These are phyloP conservation scores for Suillus subluteus DNA, from an alignment of 768 basidiomycete species.

Conservation along the genomic window DNA sequence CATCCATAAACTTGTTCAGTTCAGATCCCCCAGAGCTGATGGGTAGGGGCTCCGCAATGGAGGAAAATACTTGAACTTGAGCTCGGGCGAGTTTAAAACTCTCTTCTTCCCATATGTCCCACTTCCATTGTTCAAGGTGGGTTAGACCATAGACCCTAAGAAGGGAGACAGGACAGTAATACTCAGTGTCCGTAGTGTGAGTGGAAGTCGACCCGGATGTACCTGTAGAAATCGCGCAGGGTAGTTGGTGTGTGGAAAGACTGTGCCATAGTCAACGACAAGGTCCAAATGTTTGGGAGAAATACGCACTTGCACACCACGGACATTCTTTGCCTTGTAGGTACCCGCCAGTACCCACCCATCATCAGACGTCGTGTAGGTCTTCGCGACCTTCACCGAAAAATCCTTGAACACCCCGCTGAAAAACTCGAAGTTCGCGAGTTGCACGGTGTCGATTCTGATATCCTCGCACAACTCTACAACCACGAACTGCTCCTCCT, in stretches of 20 bases:
- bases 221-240: slow-evolving; percentile 86
- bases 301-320: slow-evolving; percentile 82
- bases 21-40: neutral
- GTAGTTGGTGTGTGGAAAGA: slow-evolving; percentile 80
- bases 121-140: slow-evolving; percentile 95
- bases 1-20: slow-evolving; percentile 9
- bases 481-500: slow-evolving; percentile 71
- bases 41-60: slow-evolving; percentile 1
- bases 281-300: slow-evolving; percentile 5
- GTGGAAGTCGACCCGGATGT: slow-evolving; percentile 91
- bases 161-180: slow-evolving; percentile 93
- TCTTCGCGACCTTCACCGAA: slow-evolving; percentile 84
- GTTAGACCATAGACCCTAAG: slow-evolving; percentile 94
- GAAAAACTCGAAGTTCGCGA: slow-evolving; percentile 98
- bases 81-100: slow-evolving; percentile 46
- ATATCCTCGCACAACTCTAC: slow-evolving; percentile 99
- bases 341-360: slow-evolving; percentile 78
- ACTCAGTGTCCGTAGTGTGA: slow-evolving; percentile 94
- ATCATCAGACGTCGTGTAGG: slow-evolving; percentile 60
- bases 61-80: neutral
- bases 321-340: slow-evolving; percentile 84
- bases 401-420: slow-evolving; percentile 95
- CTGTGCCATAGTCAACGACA: slow-evolving; percentile 34
- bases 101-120: slow-evolving; percentile 82
- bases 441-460: slow-evolving; percentile 91